Conservation (phyloP, 345 rosid species). For the Limnanthes douglasii region DNA sequence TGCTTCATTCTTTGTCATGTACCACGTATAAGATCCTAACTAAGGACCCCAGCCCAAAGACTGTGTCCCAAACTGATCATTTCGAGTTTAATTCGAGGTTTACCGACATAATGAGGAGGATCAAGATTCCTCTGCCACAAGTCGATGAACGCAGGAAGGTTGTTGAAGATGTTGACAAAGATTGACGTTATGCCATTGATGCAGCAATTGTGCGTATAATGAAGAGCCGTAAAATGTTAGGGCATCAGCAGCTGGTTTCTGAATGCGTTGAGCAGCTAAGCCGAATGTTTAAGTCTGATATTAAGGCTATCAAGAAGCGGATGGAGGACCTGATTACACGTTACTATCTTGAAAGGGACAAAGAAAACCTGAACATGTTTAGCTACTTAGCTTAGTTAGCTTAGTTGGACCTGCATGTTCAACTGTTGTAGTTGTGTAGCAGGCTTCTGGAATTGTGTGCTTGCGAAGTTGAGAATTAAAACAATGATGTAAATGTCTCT, state of each 20-base stretch:
- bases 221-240: slow-evolving; percentile 82
- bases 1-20: slow-evolving; percentile 83
- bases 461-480: no score
- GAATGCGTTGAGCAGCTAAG: slow-evolving; percentile 92
- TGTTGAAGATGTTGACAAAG: slow-evolving; percentile 90
- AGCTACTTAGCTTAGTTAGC: slow-evolving; percentile 76
- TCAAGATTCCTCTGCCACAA: slow-evolving; percentile 93
- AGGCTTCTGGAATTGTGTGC: no score
- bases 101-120: slow-evolving; percentile 83
- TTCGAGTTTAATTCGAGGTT: slow-evolving; percentile 74
- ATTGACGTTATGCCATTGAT: slow-evolving; percentile 81
- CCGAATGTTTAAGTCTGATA: slow-evolving; percentile 98
- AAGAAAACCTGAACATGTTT: slow-evolving; percentile 54
- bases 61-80: slow-evolving; percentile 32
- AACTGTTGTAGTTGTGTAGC: no score
- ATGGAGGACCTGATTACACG: slow-evolving; percentile 84
- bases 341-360: slow-evolving; percentile 86
- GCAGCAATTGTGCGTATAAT: slow-evolving; percentile 97
- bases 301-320: slow-evolving; percentile 86
- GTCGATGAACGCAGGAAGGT: slow-evolving; percentile 91
- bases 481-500: no score
- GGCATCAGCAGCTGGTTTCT: slow-evolving; percentile 67
- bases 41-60: slow-evolving; percentile 57
- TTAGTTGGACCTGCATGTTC: no score
- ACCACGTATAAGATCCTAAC: slow-evolving; percentile 66